Evolutionary conservation across 192 early-diverging fungal genomes (phyloP), one percentile per base, ranked within the genome.

Genomic region (Linnemannia zychae): DNA sequence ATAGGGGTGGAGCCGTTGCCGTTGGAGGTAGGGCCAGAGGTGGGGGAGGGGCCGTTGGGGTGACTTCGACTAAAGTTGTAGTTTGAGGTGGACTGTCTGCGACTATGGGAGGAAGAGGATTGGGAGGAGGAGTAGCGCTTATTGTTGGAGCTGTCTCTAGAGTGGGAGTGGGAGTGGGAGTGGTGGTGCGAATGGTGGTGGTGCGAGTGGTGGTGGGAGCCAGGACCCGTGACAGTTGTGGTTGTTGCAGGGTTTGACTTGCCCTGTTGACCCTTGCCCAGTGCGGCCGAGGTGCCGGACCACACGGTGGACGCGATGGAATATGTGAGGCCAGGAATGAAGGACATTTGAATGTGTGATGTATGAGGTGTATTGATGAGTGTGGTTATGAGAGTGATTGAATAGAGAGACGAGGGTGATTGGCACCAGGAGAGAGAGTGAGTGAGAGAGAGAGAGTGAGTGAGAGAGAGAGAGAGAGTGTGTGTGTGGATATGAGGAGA

Each of bases 1-100:
- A 85, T 72, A 22, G 83, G 83, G 1, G 71, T 36, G 3, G 71
- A 68, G 18, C 6, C 31, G 24, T 60, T 60, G 24, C 7, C 24
- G 28, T n/a, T 63, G 18, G 46, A 47, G 18, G 75, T 50, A 15
- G 52, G 36, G 24, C 65, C 44, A 16, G 75, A 49, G 22, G 75
- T 49, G 18, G 67, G 40, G n/a, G 69, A 70, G n/a, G 65, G 63
- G 40, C 67, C 71, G 33, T 77, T 76, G n/a, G 74, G 74, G 46
- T 84, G 65, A 53, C 83, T 85, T 12, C 83, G 83, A 53, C 77
- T 79, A 67, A 85, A 85, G 74, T 79, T 85, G 74, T 85, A 85
- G 72, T 57, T 71, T 28, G 71, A 53, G 73, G 65, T 78, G 53
- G 77, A 79, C 44, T 69, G 70, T 52, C 83, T 44, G 12, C 83